These are phyloP conservation scores for Pseudozyma thailandica DNA, from an alignment of 1,284 basidiomycete genomes.

Conservation along the genomic window DNA sequence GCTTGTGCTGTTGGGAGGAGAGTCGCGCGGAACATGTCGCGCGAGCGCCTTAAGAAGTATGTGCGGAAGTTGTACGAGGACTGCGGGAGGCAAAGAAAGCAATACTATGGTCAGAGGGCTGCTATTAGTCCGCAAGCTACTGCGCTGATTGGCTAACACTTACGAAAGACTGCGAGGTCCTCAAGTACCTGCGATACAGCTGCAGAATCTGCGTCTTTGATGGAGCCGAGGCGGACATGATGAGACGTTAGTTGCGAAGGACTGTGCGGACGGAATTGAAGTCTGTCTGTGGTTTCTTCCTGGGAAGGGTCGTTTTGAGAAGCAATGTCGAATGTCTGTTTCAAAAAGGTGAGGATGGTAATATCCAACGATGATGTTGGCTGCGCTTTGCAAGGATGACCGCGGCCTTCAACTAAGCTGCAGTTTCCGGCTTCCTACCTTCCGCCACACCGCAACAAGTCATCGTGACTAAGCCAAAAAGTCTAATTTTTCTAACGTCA, in stretches of 20 bases:
- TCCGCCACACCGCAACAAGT: slow-evolving; percentile 21
- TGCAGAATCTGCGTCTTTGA: slow-evolving; percentile 56
- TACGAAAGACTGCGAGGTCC: slow-evolving; percentile 65
- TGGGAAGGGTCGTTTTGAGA: too few species aligned
- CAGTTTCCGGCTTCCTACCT: neutral
- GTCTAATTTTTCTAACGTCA: neutral
- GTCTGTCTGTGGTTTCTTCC: too few species aligned
- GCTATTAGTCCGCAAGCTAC: neutral
- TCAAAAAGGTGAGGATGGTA: neutral
- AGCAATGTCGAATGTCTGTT: too few species aligned
- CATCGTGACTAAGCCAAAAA: slow-evolving; percentile 36
- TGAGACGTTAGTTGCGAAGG: neutral
- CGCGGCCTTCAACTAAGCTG: slow-evolving; percentile 26
- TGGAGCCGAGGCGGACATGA: slow-evolving; percentile 45
- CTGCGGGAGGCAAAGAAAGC: slow-evolving; percentile 21
- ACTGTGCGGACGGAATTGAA: too few species aligned
- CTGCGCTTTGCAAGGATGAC: slow-evolving; percentile 21
- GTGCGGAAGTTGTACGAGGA: slow-evolving; percentile 68
- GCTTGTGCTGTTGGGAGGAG: slow-evolving; percentile 49
- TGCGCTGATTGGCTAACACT: slow-evolving; percentile 17
- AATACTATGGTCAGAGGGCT: neutral
- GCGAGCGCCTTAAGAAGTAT: slow-evolving; percentile 65
- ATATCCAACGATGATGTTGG: neutral
- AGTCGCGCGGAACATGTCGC: slow-evolving; percentile 64
- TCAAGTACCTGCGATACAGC: slow-evolving; percentile 64